Evolutionary conservation across 306 rosid genomes (phyloP), one percentile per base, ranked within the genome.

Genomic region (Prunus mira): DNA sequence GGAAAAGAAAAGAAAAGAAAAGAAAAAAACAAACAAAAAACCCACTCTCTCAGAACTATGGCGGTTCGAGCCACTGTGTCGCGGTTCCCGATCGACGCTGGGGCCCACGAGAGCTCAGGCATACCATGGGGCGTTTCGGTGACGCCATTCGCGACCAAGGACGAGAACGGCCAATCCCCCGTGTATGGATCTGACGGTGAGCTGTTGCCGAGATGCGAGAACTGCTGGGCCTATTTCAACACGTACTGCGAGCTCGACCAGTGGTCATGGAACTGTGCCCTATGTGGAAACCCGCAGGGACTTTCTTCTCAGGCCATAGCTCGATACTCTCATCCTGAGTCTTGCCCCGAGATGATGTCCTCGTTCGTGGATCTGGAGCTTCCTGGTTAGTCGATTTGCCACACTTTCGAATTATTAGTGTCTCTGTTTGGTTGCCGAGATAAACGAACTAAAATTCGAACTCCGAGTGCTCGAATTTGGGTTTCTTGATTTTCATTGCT

Each of bases 301-400:
- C 90, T 95, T 56, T 79, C 93, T 25, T 82, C 98, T 63, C 45
- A 79, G 66, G 91, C 95, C 51, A 83, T 92, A 72, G 89, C 91
- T 30, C 93, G 95, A 3, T 95, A 90, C 76, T 92, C 98, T 68
- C 86, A 70, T 30, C 96, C 96, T 19, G 82, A 87, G 65, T 89
- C 96, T 18, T 90, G 96, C 74, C 84, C 97, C 38, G 97, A 95
- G 78, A 87, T 89, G 95, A 89, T 83, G 81, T 95, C 98, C 43
- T 90, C 98, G 6, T 95, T 95, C 82, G 85, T 95, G 55, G 98
- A 95, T 95, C 98, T 95, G 49, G 98, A 94, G 78, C 89, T 91
- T 8, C 91, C 91, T 18, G 93, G 92, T 84, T 18, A 32, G 85
- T 83, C 14, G 5, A 60, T 72, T 55, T 72, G 18, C 73, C 28